Evolutionary conservation across 2,329 filamentous ascomycete genomes (phyloP).

Genomic region (Camptophora hylomeconis): DNA sequence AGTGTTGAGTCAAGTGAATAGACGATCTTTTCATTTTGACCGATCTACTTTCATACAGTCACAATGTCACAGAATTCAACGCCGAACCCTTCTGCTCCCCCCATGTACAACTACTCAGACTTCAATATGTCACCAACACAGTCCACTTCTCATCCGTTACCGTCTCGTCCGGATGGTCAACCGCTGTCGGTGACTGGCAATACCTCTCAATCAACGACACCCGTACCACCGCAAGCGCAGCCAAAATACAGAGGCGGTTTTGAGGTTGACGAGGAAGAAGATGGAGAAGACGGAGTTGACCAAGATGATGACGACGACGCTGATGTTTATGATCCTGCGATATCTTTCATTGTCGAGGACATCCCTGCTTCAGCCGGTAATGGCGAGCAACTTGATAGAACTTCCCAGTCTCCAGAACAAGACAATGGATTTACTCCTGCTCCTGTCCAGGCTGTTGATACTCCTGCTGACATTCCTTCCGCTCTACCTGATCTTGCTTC

Average conservation of each 20-base stretch:
- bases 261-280: constrained; percentile 50
- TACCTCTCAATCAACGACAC: constrained; percentile 18
- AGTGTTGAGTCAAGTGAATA: too few relatives aligned
- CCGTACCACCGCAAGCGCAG: constrained; percentile 28
- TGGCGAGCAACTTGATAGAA: constrained; percentile 18
- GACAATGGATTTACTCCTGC: constrained; percentile 28
- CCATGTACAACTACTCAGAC: too few relatives aligned
- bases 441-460: constrained; percentile 36
- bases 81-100: too few relatives aligned
- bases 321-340: constrained; percentile 19
- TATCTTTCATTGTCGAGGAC: constrained; percentile 12
- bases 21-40: too few relatives aligned
- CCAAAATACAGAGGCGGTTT: constrained; percentile 41
- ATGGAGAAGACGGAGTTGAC: constrained; percentile 40
- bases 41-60: too few relatives aligned
- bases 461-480: constrained; percentile 33
- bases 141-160: constrained; percentile 12
- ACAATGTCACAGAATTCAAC: too few relatives aligned
- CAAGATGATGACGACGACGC: constrained; percentile 18
- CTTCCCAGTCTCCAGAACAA: constrained; percentile 49
- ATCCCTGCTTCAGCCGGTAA: constrained; percentile 12
- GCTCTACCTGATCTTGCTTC: constrained; percentile 22
- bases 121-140: constrained; percentile 14
- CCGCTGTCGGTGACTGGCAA: constrained; percentile 7
- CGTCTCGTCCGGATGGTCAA: constrained; percentile 10